Evolutionary conservation across 169 alveolate species (phyloP).

Genomic region (Plasmodium fragile): DNA sequence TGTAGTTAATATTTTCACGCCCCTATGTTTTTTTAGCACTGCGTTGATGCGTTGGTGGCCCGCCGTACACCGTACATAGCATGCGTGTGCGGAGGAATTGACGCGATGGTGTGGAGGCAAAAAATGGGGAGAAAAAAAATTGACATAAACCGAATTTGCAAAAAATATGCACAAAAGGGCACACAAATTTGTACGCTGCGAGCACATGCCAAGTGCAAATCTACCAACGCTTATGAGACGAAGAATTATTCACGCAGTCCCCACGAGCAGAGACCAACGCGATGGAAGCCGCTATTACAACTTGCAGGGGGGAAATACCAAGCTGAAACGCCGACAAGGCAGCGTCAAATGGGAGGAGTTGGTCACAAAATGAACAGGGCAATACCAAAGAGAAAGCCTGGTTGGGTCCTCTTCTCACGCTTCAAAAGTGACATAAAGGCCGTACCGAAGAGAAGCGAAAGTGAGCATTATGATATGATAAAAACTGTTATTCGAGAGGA

Average conservation of each 20-base stretch:
- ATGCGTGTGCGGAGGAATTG: background rate
- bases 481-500: conserved; percentile 14
- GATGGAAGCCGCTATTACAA: background rate
- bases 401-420: background rate
- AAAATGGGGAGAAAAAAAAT: background rate
- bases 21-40: background rate
- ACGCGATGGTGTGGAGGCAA: background rate
- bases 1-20: background rate
- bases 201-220: background rate
- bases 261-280: background rate
- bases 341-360: background rate
- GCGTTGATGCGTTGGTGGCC: background rate
- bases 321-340: background rate
- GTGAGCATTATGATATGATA: conserved; percentile 24
- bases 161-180: background rate
- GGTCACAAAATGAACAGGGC: conserved; percentile 3
- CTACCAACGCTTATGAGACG: background rate
- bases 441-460: background rate
- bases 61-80: background rate
- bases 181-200: background rate
- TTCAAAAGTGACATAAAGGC: conserved; percentile 28
- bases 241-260: background rate
- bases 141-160: background rate
- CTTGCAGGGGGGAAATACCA: background rate
- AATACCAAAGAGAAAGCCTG: background rate